Evolutionary conservation across 148 eudicot genomes (phyloP).

Genomic region (Pharnaceum exiguum): DNA sequence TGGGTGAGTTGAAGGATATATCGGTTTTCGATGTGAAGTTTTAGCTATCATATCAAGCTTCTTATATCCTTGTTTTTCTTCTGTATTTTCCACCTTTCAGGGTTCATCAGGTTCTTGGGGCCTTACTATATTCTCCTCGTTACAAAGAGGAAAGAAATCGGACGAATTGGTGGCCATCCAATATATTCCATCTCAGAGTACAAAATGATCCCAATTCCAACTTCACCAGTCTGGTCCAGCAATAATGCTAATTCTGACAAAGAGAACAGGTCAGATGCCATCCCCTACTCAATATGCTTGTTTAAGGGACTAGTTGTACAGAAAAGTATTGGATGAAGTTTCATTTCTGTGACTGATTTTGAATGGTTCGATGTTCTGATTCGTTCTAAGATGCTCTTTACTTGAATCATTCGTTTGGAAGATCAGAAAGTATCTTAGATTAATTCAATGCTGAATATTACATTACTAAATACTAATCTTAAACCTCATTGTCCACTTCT

Average conservation of each 20-base stretch:
- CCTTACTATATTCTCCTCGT: conserved; percentile 84
- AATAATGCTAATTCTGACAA: conserved; percentile 88
- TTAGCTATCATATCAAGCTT: no score
- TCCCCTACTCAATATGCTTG: neutral
- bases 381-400: no score
- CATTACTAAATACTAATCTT: no score
- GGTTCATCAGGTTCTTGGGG: conserved; percentile 87
- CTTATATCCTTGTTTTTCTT: conserved; percentile 7
- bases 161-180: conserved; percentile 95
- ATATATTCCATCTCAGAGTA: conserved; percentile 86
- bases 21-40: neutral
- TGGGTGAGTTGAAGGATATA: no score
- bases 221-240: conserved; percentile 74
- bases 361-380: no score
- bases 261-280: conserved; percentile 61
- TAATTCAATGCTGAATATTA: no score
- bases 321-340: neutral
- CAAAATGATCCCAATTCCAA: conserved; percentile 89
- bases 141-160: conserved; percentile 84
- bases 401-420: no score
- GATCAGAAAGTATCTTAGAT: no score
- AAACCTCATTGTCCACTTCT: no score
- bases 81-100: no score
- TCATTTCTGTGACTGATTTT: no score
- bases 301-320: neutral